Base-by-base conservation (phyloP, 768 basidiomycete genomes). In the Panaeolus papilionaceus region DNA sequence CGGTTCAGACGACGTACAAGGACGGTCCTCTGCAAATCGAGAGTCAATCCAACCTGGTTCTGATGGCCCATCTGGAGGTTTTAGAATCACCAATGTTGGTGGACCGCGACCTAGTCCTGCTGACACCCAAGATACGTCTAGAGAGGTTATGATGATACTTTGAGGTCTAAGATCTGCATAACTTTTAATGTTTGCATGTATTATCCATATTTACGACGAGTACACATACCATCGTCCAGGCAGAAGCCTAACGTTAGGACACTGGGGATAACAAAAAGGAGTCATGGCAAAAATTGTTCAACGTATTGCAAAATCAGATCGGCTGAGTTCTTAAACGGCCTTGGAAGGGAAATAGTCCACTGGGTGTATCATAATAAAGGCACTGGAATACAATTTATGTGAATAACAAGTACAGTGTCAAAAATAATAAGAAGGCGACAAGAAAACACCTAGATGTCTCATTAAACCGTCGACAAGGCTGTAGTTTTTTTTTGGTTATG, bases 301-400 rank as follows among this genome's bases (percentile, higher is more conserved):
- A 40, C 39, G 7, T 44, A 44, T 14, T 33, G 33, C 33, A 33
- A 44, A 44, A 44, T 44, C 42, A 44, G 14, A 44, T 14, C 14
- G 14, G 42, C 5, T 3, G 5, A 6, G 14, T 14, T 44, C 42
- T 44, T 18, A 16, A 6, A 44, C 42, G 5, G 16, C 39, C 42
- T 44, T 18, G 12, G 33, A 16, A 58, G 33, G 33, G 5, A 37
- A 10, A 58, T 4, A 4, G 28, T 33, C 33, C 28, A 58, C 54
- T 33, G 26, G 54, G 28, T 28, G 33, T 37, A 58, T 58, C 28
- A 58, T 37, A 58, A 33, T 28, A 58, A 16, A 28, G 54, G 8
- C 8, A 16, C 54, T 58, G 54, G 33, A 33, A 58, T 58, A 58
- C 54, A 58, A 58, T 58, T 28, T 33, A 58, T 18, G 54, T 58